Conservation (phyloP, 2,329 filamentous ascomycete genomes). For the Alternaria brassicicola region DNA sequence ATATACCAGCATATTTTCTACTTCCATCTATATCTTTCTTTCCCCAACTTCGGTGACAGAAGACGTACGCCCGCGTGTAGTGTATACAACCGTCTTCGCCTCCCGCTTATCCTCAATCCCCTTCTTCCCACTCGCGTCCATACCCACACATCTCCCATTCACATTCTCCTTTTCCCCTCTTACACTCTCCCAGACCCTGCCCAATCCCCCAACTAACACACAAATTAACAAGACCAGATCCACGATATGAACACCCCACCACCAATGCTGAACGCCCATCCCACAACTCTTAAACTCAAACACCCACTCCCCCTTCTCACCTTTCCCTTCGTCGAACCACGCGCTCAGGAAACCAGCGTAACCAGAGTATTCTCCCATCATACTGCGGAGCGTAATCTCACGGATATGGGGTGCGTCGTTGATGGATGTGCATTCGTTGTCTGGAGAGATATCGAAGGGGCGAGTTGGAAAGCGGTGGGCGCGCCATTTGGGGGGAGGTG, state of each 20-base stretch:
- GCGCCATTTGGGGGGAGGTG: slow-evolving; percentile 27
- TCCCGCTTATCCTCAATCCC: neutral
- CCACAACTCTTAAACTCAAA: slow-evolving; percentile 79
- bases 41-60: slow-evolving; percentile 1
- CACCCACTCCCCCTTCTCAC: slow-evolving; percentile 82
- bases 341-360: slow-evolving; percentile 86
- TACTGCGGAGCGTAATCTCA: slow-evolving; percentile 92
- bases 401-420: slow-evolving; percentile 65
- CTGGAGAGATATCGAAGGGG: slow-evolving; percentile 45
- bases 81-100: neutral
- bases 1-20: neutral
- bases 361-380: slow-evolving; percentile 97
- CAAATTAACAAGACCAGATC: slow-evolving; percentile 14
- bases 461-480: slow-evolving; percentile 28
- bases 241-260: slow-evolving; percentile 81
- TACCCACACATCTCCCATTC: too few species aligned
- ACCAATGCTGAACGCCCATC: slow-evolving; percentile 85
- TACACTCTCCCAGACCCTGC: neutral
- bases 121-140: neutral
- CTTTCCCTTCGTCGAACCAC: slow-evolving; percentile 77
- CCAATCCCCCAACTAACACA: neutral
- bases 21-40: neutral
- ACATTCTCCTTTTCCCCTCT: neutral
- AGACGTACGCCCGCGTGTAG: neutral
- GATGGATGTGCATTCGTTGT: slow-evolving; percentile 22